These are phyloP conservation scores for Rhodotorula graminis DNA, from an alignment of 768 basidiomycete species.

Conservation along the genomic window DNA sequence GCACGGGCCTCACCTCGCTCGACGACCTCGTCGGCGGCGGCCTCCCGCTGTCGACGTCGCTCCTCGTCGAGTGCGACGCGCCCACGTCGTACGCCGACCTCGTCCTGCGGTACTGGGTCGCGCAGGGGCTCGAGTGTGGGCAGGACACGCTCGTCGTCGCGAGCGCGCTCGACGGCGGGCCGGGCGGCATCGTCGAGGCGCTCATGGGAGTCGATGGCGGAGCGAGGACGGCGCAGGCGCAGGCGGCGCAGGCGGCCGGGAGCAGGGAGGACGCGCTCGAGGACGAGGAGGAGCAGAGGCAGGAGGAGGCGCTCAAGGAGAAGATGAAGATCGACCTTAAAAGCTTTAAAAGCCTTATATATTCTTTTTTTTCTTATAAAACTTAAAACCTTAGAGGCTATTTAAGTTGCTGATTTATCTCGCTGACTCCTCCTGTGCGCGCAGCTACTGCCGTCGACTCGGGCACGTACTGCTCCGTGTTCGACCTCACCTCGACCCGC, in stretches of 20 bases:
- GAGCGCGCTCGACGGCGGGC: constrained; percentile 48
- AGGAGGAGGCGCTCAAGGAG: constrained; percentile 36
- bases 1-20: constrained; percentile 84
- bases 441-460: constrained; percentile 48
- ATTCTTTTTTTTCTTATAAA: no score
- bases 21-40: constrained; percentile 95
- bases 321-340: constrained; percentile 93
- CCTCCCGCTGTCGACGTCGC: constrained; percentile 70
- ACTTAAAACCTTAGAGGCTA: no score
- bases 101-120: constrained; percentile 78
- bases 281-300: no score
- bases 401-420: no score
- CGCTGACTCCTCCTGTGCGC: no score
- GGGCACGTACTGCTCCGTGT: constrained; percentile 63
- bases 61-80: constrained; percentile 73
- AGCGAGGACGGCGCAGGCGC: constrained; percentile 1
- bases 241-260: constrained; percentile 22
- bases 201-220: constrained; percentile 61
- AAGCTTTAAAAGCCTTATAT: no score
- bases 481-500: constrained; percentile 67
- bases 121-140: constrained; percentile 72
- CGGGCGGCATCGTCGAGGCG: constrained; percentile 58
- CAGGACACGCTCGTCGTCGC: constrained; percentile 69
- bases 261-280: no score
- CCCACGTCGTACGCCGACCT: constrained; percentile 82